These are phyloP conservation scores for Capronia americana DNA, from an alignment of 2,329 filamentous ascomycete species.

Conservation along the genomic window DNA sequence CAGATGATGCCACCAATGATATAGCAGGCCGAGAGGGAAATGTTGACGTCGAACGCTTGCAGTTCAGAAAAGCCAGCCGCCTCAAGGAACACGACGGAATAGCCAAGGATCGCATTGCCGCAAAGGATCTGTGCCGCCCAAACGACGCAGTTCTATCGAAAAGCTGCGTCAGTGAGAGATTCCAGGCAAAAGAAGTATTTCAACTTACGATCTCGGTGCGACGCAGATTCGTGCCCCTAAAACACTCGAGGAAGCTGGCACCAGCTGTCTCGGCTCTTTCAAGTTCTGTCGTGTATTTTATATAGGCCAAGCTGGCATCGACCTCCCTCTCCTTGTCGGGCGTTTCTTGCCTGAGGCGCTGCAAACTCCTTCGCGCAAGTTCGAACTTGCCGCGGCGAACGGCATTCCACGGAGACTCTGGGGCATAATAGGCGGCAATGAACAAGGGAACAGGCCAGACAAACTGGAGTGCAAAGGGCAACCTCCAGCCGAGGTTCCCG, in stretches of 20 bases:
- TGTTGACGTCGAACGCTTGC: slow-evolving; percentile 51
- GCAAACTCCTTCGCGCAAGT: slow-evolving; percentile 44
- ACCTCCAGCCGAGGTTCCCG: slow-evolving; percentile 40
- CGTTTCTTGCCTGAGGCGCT: slow-evolving; percentile 41
- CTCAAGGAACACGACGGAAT: slow-evolving; percentile 49
- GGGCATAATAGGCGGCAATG: slow-evolving; percentile 43
- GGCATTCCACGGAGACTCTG: slow-evolving; percentile 46
- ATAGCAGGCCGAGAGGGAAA: slow-evolving; percentile 50
- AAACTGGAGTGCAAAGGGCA: slow-evolving; percentile 41
- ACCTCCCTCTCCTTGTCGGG: slow-evolving; percentile 39
- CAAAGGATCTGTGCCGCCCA: slow-evolving; percentile 51
- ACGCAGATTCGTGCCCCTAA: slow-evolving; percentile 50
- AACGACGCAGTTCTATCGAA: slow-evolving; percentile 46
- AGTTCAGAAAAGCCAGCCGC: slow-evolving; percentile 48
- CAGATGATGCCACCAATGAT: slow-evolving; percentile 50
- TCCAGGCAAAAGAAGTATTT: neutral
- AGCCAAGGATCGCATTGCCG: slow-evolving; percentile 48
- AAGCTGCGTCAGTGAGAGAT: neutral
- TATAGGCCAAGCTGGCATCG: slow-evolving; percentile 46
- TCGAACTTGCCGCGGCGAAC: slow-evolving; percentile 45
- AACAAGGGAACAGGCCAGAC: slow-evolving; percentile 40
- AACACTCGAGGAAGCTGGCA: slow-evolving; percentile 48
- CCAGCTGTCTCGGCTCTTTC: slow-evolving; percentile 37
- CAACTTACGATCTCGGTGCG: slow-evolving; percentile 52
- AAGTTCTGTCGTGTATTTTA: slow-evolving; percentile 47